phyloP scores from a whole-genome alignment of 176 grass and related monocot species.

The Oryza rufipogon region DNA sequence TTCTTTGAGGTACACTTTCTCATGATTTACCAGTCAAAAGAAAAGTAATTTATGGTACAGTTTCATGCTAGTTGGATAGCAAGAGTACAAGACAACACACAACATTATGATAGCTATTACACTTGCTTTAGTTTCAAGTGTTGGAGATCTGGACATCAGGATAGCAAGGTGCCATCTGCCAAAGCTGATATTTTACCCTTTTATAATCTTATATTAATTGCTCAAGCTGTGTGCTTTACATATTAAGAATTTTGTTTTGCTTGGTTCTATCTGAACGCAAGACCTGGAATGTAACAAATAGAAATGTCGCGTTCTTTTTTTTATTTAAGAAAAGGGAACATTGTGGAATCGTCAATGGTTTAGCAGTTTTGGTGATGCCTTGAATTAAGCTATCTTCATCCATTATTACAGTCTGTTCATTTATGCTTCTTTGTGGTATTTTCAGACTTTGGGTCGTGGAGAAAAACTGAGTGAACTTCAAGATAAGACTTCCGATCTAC shows the following conservation, averaged over 20 bases:
- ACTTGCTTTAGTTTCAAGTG: neutral
- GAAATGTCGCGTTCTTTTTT: neutral
- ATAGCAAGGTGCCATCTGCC: neutral
- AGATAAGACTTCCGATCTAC: constrained; percentile 83
- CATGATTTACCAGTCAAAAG: neutral
- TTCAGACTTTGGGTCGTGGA: constrained; percentile 79
- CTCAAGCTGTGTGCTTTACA: neutral
- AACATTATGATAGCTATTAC: constrained; percentile 8
- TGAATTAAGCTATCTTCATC: neutral
- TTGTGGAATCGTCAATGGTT: neutral
- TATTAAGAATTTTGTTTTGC: neutral
- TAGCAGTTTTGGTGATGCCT: neutral
- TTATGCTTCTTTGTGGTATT: neutral
- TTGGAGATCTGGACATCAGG: neutral
- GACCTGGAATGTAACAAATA: constrained; percentile 13
- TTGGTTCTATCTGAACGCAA: neutral
- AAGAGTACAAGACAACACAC: neutral
- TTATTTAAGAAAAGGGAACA: neutral
- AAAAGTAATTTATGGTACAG: neutral
- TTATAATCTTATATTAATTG: neutral
- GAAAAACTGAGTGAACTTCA: constrained; percentile 86
- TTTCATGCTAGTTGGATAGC: neutral
- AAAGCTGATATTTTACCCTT: neutral
- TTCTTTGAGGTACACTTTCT: neutral
- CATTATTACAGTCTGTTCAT: constrained; percentile 2